Evolutionary conservation across 257 asterid species (phyloP), one percentile per base, ranked within the genome.

Genomic region (Solanum sejunctum): DNA sequence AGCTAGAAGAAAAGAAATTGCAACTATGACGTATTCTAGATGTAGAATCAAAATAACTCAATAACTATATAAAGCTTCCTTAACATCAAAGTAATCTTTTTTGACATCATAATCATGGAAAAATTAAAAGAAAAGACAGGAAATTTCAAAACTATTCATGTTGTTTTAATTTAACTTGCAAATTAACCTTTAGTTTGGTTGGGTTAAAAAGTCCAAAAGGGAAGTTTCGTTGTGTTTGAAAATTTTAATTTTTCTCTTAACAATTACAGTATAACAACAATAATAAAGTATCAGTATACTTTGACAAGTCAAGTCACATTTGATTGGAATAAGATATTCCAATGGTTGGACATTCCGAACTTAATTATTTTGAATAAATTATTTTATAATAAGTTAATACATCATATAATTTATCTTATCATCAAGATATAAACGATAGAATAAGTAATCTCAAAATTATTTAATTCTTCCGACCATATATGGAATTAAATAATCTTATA

Each of bases 401-500:
- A 32, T 32, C 36, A 32, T 32, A 32, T 32, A 32, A 32, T 3
- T 32, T 2, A 32, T 32, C 32, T 32, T 3, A 32, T 32, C 3
- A 32, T 32, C 36, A 32, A 32, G 0, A 1, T 28, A 28, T 28
- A 28, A 28, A 28, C 3, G 3, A 28, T 28, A 28, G 2, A 28
- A 28, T 28, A 28, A 0, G 28, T 32, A 32, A 32, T 32, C 36
- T 32, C 3, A 32, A 32, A 0, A 32, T 32, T 32, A 32, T 32
- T 0, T 32, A 32, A 32, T 32, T 32, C 3, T 0, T 32, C 36
- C 3, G 36, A 32, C 0, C 36, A 32, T 0, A 3, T 1, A 0
- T 3, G 3, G 1, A 1, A 32, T 32, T 2, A 32, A 32, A 32
- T 32, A 32, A 32, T 36, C 41, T 36, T 36, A 36, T 36, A 36